phyloP scores from a whole-genome alignment of 2,329 filamentous ascomycete species.

The Verticillium klebahnii region DNA sequence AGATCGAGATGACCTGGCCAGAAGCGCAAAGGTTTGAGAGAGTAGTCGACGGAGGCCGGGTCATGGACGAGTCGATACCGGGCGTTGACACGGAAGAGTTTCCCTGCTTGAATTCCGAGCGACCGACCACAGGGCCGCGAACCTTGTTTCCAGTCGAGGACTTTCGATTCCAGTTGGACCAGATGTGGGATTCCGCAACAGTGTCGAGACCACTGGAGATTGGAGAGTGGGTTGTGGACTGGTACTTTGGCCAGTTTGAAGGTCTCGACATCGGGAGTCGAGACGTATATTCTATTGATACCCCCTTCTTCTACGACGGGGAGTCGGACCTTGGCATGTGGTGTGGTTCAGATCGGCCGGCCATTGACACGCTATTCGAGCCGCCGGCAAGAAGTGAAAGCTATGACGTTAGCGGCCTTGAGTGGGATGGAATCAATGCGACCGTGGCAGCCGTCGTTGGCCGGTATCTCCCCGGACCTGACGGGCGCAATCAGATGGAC shows the following conservation, averaged over 20 bases:
- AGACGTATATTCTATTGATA: background rate
- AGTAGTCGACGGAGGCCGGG: background rate
- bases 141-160: background rate
- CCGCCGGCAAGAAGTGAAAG: too few relatives aligned
- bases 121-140: background rate
- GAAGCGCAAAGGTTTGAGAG: background rate
- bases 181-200: background rate
- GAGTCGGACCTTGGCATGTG: background rate
- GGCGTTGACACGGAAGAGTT: background rate
- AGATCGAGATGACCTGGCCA: background rate
- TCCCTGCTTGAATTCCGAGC: background rate
- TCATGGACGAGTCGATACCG: background rate
- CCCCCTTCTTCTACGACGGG: background rate
- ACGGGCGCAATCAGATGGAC: background rate
- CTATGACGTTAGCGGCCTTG: too few relatives aligned
- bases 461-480: background rate
- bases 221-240: background rate
- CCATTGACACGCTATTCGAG: background rate
- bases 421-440: background rate
- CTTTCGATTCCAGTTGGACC: background rate
- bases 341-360: background rate
- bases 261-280: background rate
- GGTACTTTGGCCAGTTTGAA: background rate
- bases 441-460: background rate
- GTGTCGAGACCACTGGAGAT: background rate